phyloP scores from a whole-genome alignment of 2,329 filamentous ascomycete genomes.

The Nigrospora oryzae region DNA sequence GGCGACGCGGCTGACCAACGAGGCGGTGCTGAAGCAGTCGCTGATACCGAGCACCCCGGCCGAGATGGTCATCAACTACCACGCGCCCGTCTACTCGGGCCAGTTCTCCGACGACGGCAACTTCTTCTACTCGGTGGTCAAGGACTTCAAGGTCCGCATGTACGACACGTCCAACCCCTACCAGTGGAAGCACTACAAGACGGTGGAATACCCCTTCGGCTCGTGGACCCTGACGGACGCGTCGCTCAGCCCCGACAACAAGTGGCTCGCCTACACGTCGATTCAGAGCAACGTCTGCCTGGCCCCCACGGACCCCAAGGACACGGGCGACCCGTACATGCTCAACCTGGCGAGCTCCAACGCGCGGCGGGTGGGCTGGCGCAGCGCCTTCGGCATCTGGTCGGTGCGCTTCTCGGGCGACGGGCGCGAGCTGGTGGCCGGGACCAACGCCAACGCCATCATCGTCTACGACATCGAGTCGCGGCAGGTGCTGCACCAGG shows the following conservation, averaged over 20 bases:
- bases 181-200: slow-evolving; percentile 94
- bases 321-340: slow-evolving; percentile 69
- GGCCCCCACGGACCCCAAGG: slow-evolving; percentile 76
- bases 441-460: slow-evolving; percentile 70
- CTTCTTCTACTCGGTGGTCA: slow-evolving; percentile 88
- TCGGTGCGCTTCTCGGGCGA: slow-evolving; percentile 90
- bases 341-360: slow-evolving; percentile 59
- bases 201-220: slow-evolving; percentile 73
- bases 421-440: slow-evolving; percentile 82
- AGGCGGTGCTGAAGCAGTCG: slow-evolving; percentile 57
- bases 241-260: slow-evolving; percentile 83
- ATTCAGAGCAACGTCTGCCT: slow-evolving; percentile 79
- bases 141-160: slow-evolving; percentile 93
- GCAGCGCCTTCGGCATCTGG: slow-evolving; percentile 60
- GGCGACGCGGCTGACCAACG: slow-evolving; percentile 50
- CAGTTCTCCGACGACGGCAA: slow-evolving; percentile 97
- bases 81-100: slow-evolving; percentile 82
- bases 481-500: slow-evolving; percentile 62
- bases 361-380: slow-evolving; percentile 15
- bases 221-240: slow-evolving; percentile 97
- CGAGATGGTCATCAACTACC: slow-evolving; percentile 83
- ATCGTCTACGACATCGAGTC: slow-evolving; percentile 91
- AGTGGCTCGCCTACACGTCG: slow-evolving; percentile 83
- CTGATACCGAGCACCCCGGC: slow-evolving; percentile 71
- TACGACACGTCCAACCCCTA: slow-evolving; percentile 96